Conservation (phyloP, 2,329 filamentous ascomycete genomes). For the Ophiostoma piceae region DNA sequence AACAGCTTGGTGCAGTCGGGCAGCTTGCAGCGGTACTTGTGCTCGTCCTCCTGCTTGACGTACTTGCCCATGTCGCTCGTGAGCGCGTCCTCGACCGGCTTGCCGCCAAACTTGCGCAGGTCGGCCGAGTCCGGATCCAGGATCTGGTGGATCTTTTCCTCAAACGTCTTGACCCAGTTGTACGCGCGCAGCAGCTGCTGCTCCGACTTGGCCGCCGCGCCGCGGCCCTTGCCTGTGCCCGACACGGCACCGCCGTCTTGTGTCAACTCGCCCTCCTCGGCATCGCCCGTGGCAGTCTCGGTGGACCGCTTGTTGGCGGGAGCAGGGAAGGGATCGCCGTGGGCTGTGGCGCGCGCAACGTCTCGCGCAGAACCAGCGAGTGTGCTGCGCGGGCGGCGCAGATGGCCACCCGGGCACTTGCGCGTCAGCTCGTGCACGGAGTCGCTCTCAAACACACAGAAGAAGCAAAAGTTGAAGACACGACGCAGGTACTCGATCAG, state of each 20-base stretch:
- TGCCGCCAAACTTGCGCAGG: slow-evolving; percentile 84
- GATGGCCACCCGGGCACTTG: slow-evolving; percentile 95
- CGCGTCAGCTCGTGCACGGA: slow-evolving; percentile 92
- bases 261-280: slow-evolving; percentile 59
- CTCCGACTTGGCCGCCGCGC: slow-evolving; percentile 68
- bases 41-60: slow-evolving; percentile 95
- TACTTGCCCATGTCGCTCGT: slow-evolving; percentile 80
- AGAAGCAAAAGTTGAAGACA: slow-evolving; percentile 99
- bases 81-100: slow-evolving; percentile 75
- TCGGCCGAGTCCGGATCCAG: slow-evolving; percentile 85
- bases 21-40: slow-evolving; percentile 94
- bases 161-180: slow-evolving; percentile 98
- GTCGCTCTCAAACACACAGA: slow-evolving; percentile 97
- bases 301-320: slow-evolving; percentile 47
- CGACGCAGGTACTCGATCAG: slow-evolving; percentile 93
- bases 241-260: slow-evolving; percentile 38
- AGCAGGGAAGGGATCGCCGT: slow-evolving; percentile 74
- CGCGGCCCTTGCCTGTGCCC: slow-evolving; percentile 52
- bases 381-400: slow-evolving; percentile 82
- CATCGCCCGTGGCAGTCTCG: slow-evolving; percentile 45
- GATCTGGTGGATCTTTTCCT: slow-evolving; percentile 91
- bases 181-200: slow-evolving; percentile 91
- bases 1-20: slow-evolving; percentile 95
- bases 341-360: slow-evolving; percentile 78
- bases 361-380: slow-evolving; percentile 77